These are phyloP conservation scores for Chrysochromulina parva DNA, from an alignment of 78 protist species.

Conservation along the genomic window DNA sequence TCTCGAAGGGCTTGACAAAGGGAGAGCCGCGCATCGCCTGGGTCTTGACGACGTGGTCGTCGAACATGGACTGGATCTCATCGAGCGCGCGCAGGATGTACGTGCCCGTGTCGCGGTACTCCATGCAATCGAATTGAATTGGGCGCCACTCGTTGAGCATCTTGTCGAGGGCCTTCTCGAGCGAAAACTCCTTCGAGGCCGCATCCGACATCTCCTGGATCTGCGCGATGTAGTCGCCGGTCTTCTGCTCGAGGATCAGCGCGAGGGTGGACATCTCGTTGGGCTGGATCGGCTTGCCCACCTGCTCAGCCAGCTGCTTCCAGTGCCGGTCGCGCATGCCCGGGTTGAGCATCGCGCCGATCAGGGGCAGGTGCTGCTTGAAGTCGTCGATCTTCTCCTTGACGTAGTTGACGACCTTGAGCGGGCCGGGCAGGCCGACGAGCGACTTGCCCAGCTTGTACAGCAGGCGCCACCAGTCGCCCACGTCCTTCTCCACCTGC, in stretches of 20 bases:
- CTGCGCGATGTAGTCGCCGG: constrained; percentile 33
- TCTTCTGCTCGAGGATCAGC: neutral
- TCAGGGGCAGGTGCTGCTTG: constrained; percentile 52
- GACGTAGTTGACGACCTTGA: neutral
- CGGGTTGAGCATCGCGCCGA: constrained; percentile 56
- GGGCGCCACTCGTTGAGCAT: constrained; percentile 75
- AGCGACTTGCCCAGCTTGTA: constrained; percentile 7
- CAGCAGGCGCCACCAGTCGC: neutral
- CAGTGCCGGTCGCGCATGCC: constrained; percentile 74
- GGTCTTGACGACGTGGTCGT: constrained; percentile 71
- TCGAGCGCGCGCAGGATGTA: constrained; percentile 35
- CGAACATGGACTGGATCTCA: constrained; percentile 44
- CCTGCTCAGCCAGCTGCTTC: neutral
- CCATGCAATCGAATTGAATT: constrained; percentile 32
- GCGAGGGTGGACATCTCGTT: neutral
- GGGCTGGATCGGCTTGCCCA: constrained; percentile 24
- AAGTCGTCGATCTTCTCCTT: constrained; percentile 46
- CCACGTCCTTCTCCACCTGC: constrained; percentile 47
- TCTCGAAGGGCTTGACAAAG: constrained; percentile 57
- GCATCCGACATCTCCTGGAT: constrained; percentile 47
- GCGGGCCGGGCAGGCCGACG: neutral
- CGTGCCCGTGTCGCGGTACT: constrained; percentile 54
- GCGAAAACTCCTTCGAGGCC: constrained; percentile 68
- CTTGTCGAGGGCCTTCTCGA: constrained; percentile 67
- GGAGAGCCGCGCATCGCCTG: constrained; percentile 64